Base-by-base conservation (phyloP, 345 rosid species). In the Balakata baccata region DNA sequence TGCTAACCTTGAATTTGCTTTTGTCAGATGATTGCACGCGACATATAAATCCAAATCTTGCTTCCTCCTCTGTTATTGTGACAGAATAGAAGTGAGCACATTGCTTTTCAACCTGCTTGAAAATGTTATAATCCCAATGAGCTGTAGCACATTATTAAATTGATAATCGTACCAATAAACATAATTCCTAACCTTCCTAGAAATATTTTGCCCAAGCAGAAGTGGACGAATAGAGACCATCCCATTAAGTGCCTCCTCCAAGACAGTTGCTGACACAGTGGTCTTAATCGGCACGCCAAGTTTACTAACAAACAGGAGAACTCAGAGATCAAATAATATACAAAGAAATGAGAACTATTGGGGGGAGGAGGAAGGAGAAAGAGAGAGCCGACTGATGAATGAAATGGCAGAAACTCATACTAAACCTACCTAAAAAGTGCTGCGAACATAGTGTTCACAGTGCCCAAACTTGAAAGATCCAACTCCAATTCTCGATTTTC, bases 211-310 rank as follows among this genome's bases (percentile, higher is more conserved):
- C 64, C 91, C 93, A n/a, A 91, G 85, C 25, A 66, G 41, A 78
- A 96, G 92, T 18, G 89, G 92, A 76, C 82, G 83, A 78, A 90
- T 76, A 47, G 87, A 79, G 70, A 90, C 93, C 72, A 75, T 73
- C 17, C 99, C 98, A 82, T 88, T 88, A 63, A 96, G 93, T 68
- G 98, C 98, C 85, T 96, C 98, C 83, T 96, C 99, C 90, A 96
- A 83, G 71, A 93, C 84, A 72, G 91, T 86, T 71, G 98, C 97
- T 65, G 99, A 93, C 41, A 96, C 95, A 64, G 97, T 89, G 80
- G 99, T 96, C 92, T 93, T 96, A 73, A 96, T 93, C 0, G 99
- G 99, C 75, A 96, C 96, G 52, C 99, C 99, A 49, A 96, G 97
- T 89, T 96, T 96, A 85, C 99, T 93, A 22, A 16, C 57, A 63